Percentiles rank a stretch among this genome's conserved stretches.
phyloP scores from a whole-genome alignment of 2,329 filamentous ascomycete species.

The Colletotrichum sp. region DNA sequence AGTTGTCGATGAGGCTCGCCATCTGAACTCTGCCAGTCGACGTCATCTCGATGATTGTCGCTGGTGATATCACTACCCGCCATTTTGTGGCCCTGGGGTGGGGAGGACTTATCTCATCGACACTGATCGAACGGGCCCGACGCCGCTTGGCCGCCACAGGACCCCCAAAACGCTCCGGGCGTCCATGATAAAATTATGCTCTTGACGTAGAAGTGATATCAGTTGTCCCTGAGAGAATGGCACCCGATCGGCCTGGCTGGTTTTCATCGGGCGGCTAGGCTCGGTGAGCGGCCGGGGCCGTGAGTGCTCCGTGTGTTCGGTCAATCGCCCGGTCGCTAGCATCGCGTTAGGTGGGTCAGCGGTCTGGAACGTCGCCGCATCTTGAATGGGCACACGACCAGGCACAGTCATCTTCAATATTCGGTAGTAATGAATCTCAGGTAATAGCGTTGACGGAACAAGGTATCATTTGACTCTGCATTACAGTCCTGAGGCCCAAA shows the following conservation, averaged over 20 bases:
- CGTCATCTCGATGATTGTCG: constrained; percentile 17
- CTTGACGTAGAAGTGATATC: constrained; percentile 20
- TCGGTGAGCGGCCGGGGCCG: not conserved
- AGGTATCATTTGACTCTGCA: constrained; percentile 20
- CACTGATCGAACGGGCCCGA: constrained; percentile 6
- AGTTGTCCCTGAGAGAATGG: not conserved
- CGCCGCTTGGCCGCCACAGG: not conserved
- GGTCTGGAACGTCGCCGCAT: not conserved
- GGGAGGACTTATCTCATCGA: constrained; percentile 14
- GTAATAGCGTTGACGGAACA: not conserved
- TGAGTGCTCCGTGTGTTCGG: not conserved
- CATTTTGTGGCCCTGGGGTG: constrained; percentile 17
- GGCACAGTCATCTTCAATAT: not conserved
- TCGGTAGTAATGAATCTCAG: not conserved
- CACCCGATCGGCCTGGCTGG: not conserved
- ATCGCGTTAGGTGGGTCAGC: not conserved
- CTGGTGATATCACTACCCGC: constrained; percentile 21
- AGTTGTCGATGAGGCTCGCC: not conserved
- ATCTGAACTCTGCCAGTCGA: constrained; percentile 5
- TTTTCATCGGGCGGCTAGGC: not conserved
- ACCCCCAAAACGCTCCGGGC: not conserved
- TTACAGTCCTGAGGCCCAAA: constrained; percentile 1
- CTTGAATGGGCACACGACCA: not conserved
- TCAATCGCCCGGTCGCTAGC: not conserved
- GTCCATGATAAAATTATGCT: not conserved